These are phyloP conservation scores for Sanchytrium tribonematis DNA, from an alignment of 371 early-diverging fungal species.

Conservation along the genomic window DNA sequence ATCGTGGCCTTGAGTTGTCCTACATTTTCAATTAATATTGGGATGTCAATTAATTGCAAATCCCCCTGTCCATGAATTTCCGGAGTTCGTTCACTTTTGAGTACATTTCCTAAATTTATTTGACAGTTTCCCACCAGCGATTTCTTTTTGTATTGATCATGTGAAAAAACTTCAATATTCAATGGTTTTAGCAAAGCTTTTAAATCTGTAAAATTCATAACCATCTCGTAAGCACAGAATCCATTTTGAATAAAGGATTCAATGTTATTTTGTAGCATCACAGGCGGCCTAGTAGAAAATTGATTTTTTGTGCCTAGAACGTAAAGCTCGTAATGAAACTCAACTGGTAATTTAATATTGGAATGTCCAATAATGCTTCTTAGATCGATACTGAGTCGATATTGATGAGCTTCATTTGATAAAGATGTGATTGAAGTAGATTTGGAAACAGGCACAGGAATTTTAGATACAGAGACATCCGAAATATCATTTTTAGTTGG, in stretches of 20 bases:
- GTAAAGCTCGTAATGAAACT: neutral
- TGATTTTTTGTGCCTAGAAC: neutral
- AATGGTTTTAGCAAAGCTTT: neutral
- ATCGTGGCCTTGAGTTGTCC: neutral
- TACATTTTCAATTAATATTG: neutral
- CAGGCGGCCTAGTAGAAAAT: neutral
- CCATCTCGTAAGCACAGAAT: neutral
- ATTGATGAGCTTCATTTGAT: slow-evolving; percentile 9
- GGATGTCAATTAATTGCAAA: neutral
- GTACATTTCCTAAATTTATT: neutral
- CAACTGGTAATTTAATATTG: neutral
- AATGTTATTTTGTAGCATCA: neutral
- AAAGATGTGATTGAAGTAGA: neutral
- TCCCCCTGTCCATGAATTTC: neutral
- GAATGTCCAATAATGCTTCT: slow-evolving; percentile 7
- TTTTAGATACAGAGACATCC: neutral
- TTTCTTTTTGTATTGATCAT: neutral
- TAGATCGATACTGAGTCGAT: slow-evolving; percentile 19
- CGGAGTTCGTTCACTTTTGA: neutral
- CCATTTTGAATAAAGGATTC: neutral
- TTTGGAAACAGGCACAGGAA: neutral
- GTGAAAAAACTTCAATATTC: neutral
- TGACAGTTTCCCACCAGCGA: neutral
- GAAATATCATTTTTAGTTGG: neutral
- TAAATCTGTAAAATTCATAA: neutral